Base-by-base conservation (phyloP, 2,329 filamentous ascomycete species). In the Phaeosphaeriaceae sp. region DNA sequence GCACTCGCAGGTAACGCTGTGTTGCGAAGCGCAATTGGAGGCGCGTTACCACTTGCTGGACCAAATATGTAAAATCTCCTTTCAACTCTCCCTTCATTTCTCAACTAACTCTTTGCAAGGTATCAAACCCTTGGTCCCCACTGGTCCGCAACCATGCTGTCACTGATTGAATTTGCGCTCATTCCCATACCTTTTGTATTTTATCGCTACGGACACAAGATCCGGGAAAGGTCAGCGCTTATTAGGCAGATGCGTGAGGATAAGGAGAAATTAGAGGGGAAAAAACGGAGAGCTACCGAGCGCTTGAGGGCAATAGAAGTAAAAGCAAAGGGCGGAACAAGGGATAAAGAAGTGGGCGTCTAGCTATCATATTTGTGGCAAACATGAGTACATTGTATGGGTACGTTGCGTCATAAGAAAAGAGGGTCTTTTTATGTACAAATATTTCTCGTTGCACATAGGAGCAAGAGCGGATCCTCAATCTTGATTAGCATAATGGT, bases 161-260 rank as follows among this genome's bases (percentile, higher is more conserved):
- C 88, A 0, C 64, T 92, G 43, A 74, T 95, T 2, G 89, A 93
- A 61, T 83, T 90, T 1, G 76, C 79, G 0, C 82, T 91, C 62
- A 87, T 94, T 13, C 90, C 91, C 0, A 92, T 94, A 38, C 90
- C 90, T 0, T 82, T 93, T 48, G 78, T 90, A 0, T 94, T 95
- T 64, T 94, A 90, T 71, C 76, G 66, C 34, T 83, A 85, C 57
- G 81, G 82, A 1, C 69, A 81, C 39, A 79, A 76, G 68, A 85
- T 87, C 54, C 71, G 85, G 40, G 71, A 77, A 65, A 81, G 80
- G 73, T 82, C 81, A 49, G 63, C 70, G 9, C 66, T 87, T 60
- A 86, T 86, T 50, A 61, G 75, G 17, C 56, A 61, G 16, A 80
- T 81, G 70, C 67, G 74, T 12, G 74, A 74, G 36, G 76, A 79